These are phyloP conservation scores for Phragmites australis DNA, from an alignment of 176 grass and related monocot species.

Conservation along the genomic window DNA sequence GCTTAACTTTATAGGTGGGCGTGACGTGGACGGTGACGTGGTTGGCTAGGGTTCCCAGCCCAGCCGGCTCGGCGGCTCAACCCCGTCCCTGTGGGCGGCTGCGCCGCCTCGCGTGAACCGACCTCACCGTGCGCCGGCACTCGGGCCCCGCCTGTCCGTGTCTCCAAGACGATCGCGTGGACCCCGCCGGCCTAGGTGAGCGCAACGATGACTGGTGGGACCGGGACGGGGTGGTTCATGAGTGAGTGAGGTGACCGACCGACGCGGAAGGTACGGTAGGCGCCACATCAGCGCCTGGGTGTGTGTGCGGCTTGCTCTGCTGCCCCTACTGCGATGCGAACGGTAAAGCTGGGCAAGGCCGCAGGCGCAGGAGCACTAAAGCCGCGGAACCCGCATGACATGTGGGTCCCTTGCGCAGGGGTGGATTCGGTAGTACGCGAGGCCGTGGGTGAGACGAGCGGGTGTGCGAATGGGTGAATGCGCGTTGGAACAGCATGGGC, in stretches of 20 bases:
- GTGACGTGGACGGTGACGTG: constrained; percentile 61
- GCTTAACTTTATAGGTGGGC: constrained; percentile 21
- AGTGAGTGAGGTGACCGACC: constrained; percentile 4
- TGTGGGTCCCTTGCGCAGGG: not conserved
- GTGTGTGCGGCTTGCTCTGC: not conserved
- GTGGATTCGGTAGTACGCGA: not conserved
- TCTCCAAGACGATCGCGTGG: not conserved
- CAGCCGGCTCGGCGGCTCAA: not conserved
- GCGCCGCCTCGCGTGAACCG: constrained; percentile 10
- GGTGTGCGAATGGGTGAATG: not conserved
- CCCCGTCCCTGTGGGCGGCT: not conserved
- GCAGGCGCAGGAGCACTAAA: not conserved
- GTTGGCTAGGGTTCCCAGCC: constrained; percentile 42
- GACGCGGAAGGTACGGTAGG: not conserved
- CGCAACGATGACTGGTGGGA: not conserved
- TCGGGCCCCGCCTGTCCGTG: not conserved
- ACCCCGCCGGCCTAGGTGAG: no score
- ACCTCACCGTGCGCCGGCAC: not conserved
- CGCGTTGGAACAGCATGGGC: constrained; percentile 14
- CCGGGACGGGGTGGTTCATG: not conserved
- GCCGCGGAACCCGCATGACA: not conserved
- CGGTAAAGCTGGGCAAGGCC: not conserved
- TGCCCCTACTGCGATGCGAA: not conserved
- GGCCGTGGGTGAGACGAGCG: not conserved
- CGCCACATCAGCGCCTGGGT: constrained; percentile 14